Conservation (phyloP, 2,329 filamentous ascomycete genomes). For the Xylaria digitata region DNA sequence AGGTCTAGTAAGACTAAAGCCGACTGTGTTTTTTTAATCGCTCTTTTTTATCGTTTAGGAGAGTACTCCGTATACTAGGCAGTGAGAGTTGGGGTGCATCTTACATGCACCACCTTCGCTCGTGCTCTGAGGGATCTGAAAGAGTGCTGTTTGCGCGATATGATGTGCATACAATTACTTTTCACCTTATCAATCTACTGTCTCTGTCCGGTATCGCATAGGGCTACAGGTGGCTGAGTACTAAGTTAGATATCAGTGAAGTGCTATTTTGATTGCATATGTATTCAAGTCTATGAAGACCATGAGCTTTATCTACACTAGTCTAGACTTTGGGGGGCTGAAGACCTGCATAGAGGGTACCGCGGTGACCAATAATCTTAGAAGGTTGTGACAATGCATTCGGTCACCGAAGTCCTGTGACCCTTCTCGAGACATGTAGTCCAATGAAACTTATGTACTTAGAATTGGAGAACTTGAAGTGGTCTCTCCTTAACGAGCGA, state of each 20-base stretch:
- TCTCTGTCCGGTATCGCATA: not conserved
- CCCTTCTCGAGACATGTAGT: slow-evolving; percentile 1
- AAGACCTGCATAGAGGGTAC: not conserved
- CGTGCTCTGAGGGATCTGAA: too few relatives aligned
- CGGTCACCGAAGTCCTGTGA: slow-evolving; percentile 7
- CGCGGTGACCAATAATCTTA: not conserved
- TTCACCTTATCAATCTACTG: not conserved
- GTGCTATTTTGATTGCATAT: not conserved
- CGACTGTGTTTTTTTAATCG: too few relatives aligned
- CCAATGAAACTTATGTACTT: not conserved
- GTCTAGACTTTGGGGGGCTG: not conserved
- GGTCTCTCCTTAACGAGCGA: not conserved
- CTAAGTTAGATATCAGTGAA: slow-evolving; percentile 2
- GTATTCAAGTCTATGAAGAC: not conserved
- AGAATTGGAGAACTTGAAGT: not conserved
- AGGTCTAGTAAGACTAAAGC: too few relatives aligned
- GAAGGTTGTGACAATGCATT: not conserved
- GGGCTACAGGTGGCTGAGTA: slow-evolving; percentile 1
- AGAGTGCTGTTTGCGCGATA: too few relatives aligned
- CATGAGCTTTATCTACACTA: too few relatives aligned
- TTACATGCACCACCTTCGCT: too few relatives aligned
- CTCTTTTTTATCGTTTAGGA: too few relatives aligned
- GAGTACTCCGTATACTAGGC: too few relatives aligned
- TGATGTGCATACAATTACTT: not conserved
- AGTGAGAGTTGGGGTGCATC: too few relatives aligned